Evolutionary conservation across 495 filamentous ascomycete species (phyloP).

Genomic region (Trichoderma virens): DNA sequence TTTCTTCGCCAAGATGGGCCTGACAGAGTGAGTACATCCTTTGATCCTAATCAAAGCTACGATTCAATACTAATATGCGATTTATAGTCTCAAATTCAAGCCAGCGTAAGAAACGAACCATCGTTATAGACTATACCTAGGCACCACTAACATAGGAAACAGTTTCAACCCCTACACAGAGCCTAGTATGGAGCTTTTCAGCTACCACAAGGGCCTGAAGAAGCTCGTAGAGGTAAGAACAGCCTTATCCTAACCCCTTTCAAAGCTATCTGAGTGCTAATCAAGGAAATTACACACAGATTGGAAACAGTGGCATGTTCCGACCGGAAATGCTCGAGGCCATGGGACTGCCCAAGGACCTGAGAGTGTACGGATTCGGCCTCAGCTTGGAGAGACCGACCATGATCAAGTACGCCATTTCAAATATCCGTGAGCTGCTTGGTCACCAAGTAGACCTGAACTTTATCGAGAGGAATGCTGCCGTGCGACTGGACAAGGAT

Average conservation of each 20-base stretch:
- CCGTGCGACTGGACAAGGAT: slow-evolving; percentile 69
- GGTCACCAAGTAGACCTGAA: slow-evolving; percentile 79
- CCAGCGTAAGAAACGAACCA: slow-evolving; percentile 59
- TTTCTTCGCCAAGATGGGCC: slow-evolving; percentile 94
- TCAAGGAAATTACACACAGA: slow-evolving; percentile 63
- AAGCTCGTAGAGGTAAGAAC: slow-evolving; percentile 38
- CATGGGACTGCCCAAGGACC: slow-evolving; percentile 80
- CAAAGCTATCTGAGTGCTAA: neutral
- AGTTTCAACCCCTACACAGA: slow-evolving; percentile 83
- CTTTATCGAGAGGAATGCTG: slow-evolving; percentile 76
- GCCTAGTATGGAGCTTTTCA: slow-evolving; percentile 94
- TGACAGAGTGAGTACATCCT: slow-evolving; percentile 44
- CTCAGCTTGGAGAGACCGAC: slow-evolving; percentile 88
- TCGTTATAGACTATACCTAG: neutral
- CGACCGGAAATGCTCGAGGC: slow-evolving; percentile 82
- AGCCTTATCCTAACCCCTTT: too few relatives aligned
- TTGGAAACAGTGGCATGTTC: slow-evolving; percentile 98
- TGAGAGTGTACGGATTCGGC: slow-evolving; percentile 88
- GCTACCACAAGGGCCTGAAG: slow-evolving; percentile 77
- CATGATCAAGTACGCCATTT: slow-evolving; percentile 92
- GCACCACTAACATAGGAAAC: neutral
- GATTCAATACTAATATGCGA: neutral
- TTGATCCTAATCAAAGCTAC: neutral
- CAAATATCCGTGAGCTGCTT: slow-evolving; percentile 76
- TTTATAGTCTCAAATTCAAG: slow-evolving; percentile 65